Base-by-base conservation (phyloP, 441 rosid genomes). In the Brassica hybrid region DNA sequence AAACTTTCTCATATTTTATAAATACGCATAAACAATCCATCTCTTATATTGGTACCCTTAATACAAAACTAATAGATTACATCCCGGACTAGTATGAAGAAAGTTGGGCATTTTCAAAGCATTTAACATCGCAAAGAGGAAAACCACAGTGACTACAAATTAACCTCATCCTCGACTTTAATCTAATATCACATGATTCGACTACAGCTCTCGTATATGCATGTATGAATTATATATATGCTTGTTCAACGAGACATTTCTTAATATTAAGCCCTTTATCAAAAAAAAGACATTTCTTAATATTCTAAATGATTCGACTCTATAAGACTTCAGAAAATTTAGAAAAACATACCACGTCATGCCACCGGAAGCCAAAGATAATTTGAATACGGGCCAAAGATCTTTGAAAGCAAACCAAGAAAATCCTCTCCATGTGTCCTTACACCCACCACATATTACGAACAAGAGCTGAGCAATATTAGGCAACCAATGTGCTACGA, bases 361-460 rank as follows among this genome's bases (percentile, higher is more conserved):
- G 2, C 80, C 83, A 27, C 83, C 80, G 9, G 80, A 80, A 67
- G 83, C 64, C 60, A 80, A 4, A 7, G 83, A 80, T 4, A 80
- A 56, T 57, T 80, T 80, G 16, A 76, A 67, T 48, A 76, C 80
- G 1, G 74, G 80, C 80, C 83, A 76, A 10, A 80, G 27, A 72
- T 80, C 83, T 38, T 80, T 80, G 23, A 80, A 80, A 62, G 83
- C 83, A 68, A 76, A 13, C 34, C 74, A 19, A 5, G 97, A 84
- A 67, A 90, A 89, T 13, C 98, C 98, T 48, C 70, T 89, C 97
- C 98, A 91, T 0, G 97, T 91, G 4, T 91, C 86, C 1, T 12
- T 80, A 79, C 97, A 91, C 13, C 95, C 83, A 54, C 97, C 97
- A 10, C 90, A 78, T 4, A 66, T 73, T 67, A 91, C 81, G 65